Percentiles rank a stretch among this genome's conserved stretches.
phyloP scores from a whole-genome alignment of 2,329 filamentous ascomycete genomes.

The Aspergillus fumigatus region DNA sequence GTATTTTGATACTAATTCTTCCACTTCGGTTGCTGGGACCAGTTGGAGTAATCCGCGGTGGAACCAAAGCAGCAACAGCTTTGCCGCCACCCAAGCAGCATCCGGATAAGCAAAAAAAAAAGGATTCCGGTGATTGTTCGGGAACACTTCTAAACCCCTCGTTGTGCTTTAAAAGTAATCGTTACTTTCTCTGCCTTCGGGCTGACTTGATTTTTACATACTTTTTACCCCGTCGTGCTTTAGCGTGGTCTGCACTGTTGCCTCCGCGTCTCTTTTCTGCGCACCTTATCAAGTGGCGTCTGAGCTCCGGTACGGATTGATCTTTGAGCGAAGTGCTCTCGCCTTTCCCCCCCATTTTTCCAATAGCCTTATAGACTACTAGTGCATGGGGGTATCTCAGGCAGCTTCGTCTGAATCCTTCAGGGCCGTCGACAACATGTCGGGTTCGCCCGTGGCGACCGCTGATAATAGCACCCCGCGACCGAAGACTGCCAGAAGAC shows the following conservation, averaged over 20 bases:
- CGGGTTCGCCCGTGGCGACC: constrained; percentile 7
- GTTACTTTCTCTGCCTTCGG: background rate
- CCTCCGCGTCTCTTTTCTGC: background rate
- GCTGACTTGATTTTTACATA: background rate
- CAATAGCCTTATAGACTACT: background rate
- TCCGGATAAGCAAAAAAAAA: background rate
- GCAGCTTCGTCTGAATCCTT: background rate
- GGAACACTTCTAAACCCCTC: background rate
- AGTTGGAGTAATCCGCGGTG: background rate
- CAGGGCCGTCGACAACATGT: constrained; percentile 13
- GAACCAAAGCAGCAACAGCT: background rate
- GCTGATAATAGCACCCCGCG: constrained; percentile 14
- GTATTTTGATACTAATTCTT: background rate
- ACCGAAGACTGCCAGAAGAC: constrained; percentile 19
- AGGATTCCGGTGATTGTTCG: background rate
- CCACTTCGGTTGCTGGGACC: no score
- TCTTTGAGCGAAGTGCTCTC: background rate
- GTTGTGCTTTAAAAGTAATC: background rate
- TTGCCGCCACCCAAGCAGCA: background rate
- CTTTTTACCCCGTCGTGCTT: background rate
- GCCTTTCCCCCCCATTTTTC: background rate
- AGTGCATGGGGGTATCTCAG: constrained; percentile 10
- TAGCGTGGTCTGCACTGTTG: background rate
- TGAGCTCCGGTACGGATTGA: background rate
- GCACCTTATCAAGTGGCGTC: background rate